Base-by-base conservation (phyloP, 1,284 basidiomycete species). In the Cutaneotrichosporon cutaneum region DNA sequence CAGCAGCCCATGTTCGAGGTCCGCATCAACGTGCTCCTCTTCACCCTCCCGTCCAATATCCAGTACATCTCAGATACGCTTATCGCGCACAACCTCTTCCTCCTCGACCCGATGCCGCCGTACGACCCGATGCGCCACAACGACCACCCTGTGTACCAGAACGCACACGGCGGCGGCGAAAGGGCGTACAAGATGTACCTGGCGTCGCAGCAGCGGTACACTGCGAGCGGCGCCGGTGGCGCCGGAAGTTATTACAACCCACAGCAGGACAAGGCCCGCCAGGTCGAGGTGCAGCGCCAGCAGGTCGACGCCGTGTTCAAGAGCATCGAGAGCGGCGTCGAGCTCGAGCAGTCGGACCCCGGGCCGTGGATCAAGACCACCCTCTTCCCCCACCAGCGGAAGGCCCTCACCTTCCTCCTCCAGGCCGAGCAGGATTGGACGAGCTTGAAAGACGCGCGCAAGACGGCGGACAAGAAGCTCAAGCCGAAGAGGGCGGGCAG, bases 321-420 rank as follows among this genome's bases (percentile, higher is more conserved):
- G 80, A 92, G 84, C 71, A 76, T 99, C 68, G 88, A 88, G 73
- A 87, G 87, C 68, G 94, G 92, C 26, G 91, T 91, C 65, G 93
- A 95, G 68, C 81, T 99, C 24, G 80, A 83, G 16, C 90, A 95
- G 77, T 90, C 90, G 16, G 88, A 94, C 75, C 86, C 94, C 59
- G 83, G 90, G 90, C 80, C 85, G n/a, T 87, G 92, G 72, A 87
- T 99, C 64, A 88, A 87, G 36, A 96, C 96, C n/a, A 84, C 81
- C 50, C 83, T 99, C 9, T 98, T 98, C 78, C 90, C 94, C 18
- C 96, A 99, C 82, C 96, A 99, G 81, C 95, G 95, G 81, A 95
- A 96, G 78, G 96, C 94, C 24, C 83, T 99, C 24, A 93, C 94
- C 0, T 99, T 99, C 80, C 82, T 99, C 54, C 83, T 98, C n/a